A percentile compares a stretch with the other conserved stretches of the same genome.
Evolutionary conservation across 2,329 filamentous ascomycete genomes (phyloP).

Genomic region (Talaromyces piceae): DNA sequence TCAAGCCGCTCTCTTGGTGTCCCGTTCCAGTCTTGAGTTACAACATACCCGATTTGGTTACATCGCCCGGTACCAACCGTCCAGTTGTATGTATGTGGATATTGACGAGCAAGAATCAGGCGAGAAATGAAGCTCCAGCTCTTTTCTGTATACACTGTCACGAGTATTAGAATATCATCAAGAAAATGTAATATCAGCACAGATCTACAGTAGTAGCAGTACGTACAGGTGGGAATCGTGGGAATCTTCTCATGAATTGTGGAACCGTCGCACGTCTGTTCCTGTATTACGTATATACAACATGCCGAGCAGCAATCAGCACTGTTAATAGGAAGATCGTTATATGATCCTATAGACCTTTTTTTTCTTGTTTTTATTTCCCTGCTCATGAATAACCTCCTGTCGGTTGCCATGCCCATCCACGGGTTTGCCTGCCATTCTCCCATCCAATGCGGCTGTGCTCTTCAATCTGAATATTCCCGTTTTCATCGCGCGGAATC

Average conservation of each 20-base stretch:
- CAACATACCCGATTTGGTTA: neutral
- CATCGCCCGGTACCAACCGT: too few relatives aligned
- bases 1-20: too few relatives aligned
- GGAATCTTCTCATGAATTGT: neutral
- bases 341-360: neutral
- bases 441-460: neutral
- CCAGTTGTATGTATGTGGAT: too few relatives aligned
- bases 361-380: too few relatives aligned
- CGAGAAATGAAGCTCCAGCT: neutral
- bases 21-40: neutral
- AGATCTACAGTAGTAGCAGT: too few relatives aligned
- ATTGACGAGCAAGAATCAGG: neutral
- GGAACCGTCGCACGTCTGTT: neutral
- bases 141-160: neutral
- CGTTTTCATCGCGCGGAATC: conserved; percentile 3
- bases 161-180: neutral
- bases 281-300: neutral
- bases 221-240: neutral
- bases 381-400: neutral
- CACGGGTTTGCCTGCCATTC: neutral
- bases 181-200: neutral
- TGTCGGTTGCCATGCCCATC: neutral
- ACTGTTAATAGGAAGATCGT: too few relatives aligned
- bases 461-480: neutral
- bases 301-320: neutral